Evolutionary conservation across 805 yeast genomes (phyloP).

Genomic region (Kodamaea sagamina): DNA sequence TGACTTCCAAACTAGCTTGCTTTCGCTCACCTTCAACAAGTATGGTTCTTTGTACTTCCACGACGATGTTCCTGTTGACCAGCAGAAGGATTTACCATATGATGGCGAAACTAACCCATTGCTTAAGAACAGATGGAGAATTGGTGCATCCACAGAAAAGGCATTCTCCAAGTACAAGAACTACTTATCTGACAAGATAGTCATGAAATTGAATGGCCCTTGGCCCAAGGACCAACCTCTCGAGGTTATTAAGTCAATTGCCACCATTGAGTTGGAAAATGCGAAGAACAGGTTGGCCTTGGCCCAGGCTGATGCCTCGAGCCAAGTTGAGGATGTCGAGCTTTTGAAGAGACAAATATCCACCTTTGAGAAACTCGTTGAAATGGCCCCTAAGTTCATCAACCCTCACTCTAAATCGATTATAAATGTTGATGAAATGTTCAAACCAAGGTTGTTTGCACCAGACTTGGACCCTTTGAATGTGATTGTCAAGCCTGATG

Average conservation of each 20-base stretch:
- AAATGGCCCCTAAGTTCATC: slow-evolving; percentile 60
- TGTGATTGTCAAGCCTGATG: slow-evolving; percentile 49
- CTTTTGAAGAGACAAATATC: slow-evolving; percentile 50
- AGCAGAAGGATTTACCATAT: slow-evolving; percentile 50
- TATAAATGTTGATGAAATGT: slow-evolving; percentile 61
- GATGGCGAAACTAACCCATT: slow-evolving; percentile 60
- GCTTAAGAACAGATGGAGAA: slow-evolving; percentile 72
- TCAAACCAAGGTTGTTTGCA: slow-evolving; percentile 70
- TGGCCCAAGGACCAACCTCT: slow-evolving; percentile 63
- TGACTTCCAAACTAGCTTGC: slow-evolving; percentile 59
- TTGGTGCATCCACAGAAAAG: slow-evolving; percentile 88
- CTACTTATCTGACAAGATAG: slow-evolving; percentile 50
- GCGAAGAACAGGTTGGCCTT: slow-evolving; percentile 55
- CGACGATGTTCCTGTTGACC: slow-evolving; percentile 56
- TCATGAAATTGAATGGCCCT: slow-evolving; percentile 69
- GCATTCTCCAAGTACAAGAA: slow-evolving; percentile 71
- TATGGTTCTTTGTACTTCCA: slow-evolving; percentile 84
- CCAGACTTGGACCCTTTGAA: slow-evolving; percentile 94
- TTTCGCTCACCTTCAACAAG: slow-evolving; percentile 61
- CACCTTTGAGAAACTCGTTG: slow-evolving; percentile 62
- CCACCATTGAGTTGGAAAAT: slow-evolving; percentile 64
- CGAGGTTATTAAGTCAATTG: slow-evolving; percentile 64
- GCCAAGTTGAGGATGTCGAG: slow-evolving; percentile 44
- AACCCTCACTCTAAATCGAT: slow-evolving; percentile 53
- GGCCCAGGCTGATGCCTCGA: slow-evolving; percentile 54